These are phyloP conservation scores for Pseudogymnoascus sp. DNA, from an alignment of 2,329 filamentous ascomycete species.

Conservation along the genomic window DNA sequence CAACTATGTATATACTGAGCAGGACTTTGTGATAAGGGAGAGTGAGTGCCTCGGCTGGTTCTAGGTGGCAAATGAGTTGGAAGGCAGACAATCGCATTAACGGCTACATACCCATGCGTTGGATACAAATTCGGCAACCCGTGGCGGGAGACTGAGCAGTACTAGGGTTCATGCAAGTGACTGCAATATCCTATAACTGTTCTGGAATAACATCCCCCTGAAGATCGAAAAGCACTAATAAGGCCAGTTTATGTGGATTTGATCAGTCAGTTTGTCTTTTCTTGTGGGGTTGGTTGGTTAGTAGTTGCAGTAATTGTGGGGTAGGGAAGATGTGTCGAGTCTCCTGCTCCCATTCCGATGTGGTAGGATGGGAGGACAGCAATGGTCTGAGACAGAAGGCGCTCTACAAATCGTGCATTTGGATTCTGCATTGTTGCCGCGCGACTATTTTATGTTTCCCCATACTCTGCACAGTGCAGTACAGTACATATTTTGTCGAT, in stretches of 20 bases:
- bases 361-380: background rate
- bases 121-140: background rate
- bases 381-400: background rate
- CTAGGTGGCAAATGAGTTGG: background rate
- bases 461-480: background rate
- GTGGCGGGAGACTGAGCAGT: background rate
- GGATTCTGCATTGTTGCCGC: conserved; percentile 6
- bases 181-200: background rate
- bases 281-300: background rate
- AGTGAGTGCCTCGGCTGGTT: background rate
- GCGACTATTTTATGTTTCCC: conserved; percentile 4
- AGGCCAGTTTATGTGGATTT: background rate
- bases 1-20: background rate
- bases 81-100: background rate
- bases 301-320: conserved; percentile 3
- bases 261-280: background rate
- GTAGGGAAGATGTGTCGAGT: background rate
- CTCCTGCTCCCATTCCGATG: background rate
- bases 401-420: conserved; percentile 1
- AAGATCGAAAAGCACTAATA: background rate
- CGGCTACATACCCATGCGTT: conserved; percentile 1
- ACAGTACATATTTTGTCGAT: background rate
- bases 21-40: background rate
- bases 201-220: conserved; percentile 1
- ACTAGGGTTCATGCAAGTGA: background rate